Evolutionary conservation across 805 yeast genomes (phyloP), one percentile per base, ranked within the genome.

Genomic region (Candida mattraensis): DNA sequence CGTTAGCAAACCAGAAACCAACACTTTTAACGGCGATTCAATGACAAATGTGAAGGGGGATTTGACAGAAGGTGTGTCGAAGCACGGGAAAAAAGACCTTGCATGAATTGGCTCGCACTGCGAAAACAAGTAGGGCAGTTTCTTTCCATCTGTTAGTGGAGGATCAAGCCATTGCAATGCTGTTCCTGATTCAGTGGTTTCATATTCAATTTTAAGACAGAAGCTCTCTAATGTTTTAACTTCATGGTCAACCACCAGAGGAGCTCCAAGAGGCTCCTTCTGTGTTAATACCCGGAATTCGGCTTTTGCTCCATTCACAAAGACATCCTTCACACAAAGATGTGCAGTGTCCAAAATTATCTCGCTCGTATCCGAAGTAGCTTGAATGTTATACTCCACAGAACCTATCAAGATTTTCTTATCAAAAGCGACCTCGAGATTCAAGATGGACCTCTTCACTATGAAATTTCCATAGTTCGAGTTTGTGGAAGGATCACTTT

Each of bases 51-150:
- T 58, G 52, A 70, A 84, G 1, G 80, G 68, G 2, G 88, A 72
- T 58, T 88, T 88, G 19, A 87, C 72, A 0, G 91, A 72, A 2
- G 96, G 96, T 0, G 96, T 87, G 60, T 88, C 96, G 56, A 88
- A 88, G 51, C 87, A 84, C 7, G 96, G 96, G 64, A 84, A 81
- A 53, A 87, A 69, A 11, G 91, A 76, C 53, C 96, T 73, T 5
- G 95, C 93, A 54, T 88, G 96, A 45, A 85, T 87, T 23, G 96
- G 88, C 64, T 88, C 95, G 56, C 94, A 76, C 63, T 88, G 96
- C 8, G 96, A 86, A 59, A 87, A 88, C 39, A 88, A 69, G 58
- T 77, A 83, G 1, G 87, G 87, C 17, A 69, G 68, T 26, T 72
- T 73, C 42, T 79, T 75, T 12, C 89, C 94, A 30, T 79, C 79